Percentiles rank a stretch among this genome's conserved stretches.
These are phyloP conservation scores for Didymellaceae sp. DNA, from an alignment of 2,329 filamentous ascomycete species.

Conservation along the genomic window DNA sequence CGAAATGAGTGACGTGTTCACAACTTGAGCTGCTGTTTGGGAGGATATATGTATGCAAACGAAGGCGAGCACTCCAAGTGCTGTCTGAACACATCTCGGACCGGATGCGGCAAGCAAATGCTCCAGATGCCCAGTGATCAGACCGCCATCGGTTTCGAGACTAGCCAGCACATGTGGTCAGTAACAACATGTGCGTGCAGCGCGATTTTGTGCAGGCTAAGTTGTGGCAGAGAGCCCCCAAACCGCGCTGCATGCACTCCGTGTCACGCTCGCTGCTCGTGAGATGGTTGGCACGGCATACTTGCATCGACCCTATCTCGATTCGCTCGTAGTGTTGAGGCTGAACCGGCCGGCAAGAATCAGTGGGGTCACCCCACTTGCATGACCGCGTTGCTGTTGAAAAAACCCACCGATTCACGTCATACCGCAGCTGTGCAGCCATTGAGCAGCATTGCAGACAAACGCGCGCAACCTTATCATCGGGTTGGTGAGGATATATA, in stretches of 20 bases:
- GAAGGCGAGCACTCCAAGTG: too few species aligned
- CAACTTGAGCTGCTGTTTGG: too few species aligned
- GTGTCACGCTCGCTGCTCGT: too few species aligned
- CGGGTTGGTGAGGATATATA: slow-evolving; percentile 15
- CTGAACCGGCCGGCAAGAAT: slow-evolving; percentile 9
- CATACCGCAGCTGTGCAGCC: slow-evolving; percentile 15
- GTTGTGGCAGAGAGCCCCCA: too few species aligned
- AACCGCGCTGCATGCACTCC: too few species aligned
- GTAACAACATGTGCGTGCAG: background rate
- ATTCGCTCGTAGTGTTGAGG: slow-evolving; percentile 16
- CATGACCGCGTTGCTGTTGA: slow-evolving; percentile 9
- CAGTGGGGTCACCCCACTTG: slow-evolving; percentile 16
- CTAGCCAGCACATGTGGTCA: slow-evolving; percentile 3
- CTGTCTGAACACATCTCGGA: background rate
- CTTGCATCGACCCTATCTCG: slow-evolving; percentile 1
- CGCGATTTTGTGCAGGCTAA: background rate
- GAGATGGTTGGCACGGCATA: slow-evolving; percentile 1
- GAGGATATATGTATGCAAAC: too few species aligned
- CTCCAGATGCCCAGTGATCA: background rate
- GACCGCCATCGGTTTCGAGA: slow-evolving; percentile 3
- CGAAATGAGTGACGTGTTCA: too few species aligned
- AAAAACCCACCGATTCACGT: slow-evolving; percentile 18
- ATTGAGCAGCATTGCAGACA: slow-evolving; percentile 9
- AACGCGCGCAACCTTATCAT: slow-evolving; percentile 15
- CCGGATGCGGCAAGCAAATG: background rate